Evolutionary conservation across 2,329 filamentous ascomycete species (phyloP), one percentile per base, ranked within the genome.

Genomic region (Colletotrichum sansevieriae): DNA sequence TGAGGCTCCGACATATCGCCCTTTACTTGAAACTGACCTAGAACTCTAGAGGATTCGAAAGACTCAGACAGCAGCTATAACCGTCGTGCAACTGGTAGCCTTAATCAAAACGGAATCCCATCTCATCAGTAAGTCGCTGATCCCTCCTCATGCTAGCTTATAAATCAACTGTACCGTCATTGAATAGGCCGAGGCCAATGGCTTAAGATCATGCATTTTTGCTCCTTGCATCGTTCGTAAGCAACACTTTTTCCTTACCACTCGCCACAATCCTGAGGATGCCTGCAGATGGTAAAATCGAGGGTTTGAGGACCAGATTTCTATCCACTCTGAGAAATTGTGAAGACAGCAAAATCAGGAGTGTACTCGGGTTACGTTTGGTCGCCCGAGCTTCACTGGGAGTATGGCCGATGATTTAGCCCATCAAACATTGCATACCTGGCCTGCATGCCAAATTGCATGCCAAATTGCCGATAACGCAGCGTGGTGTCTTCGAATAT

Each of bases 171-270:
- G 76, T 43, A 73, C 66, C 0, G 76, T 86, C 9, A 82, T 85
- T 41, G 83, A 85, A 18, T 74, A 77, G 6, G 78, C 79, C 6
- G 80, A 83, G 25, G 72, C 71, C 11, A 67, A 78, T 13, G 83
- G 82, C 0, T 83, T 87, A 3, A 77, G 76, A 35, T 82, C 79
- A 65, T 87, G 87, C 70, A 81, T 87, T n/a, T 87, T 87, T 72
- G 76, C 76, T 0, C 85, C 85, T 1, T 87, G 85, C 71, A 82
- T 87, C 33, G 85, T 88, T 13, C 87, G 79, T 79, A 72, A 72
- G 76, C 22, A 22, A 22, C 22, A 22, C 22, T 22, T 70, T 2
- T 12, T 7, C 35, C 35, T 37, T 18, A 9, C 5, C 25, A 13
- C 29, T 3, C 3, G 29, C 37, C n/a, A 1, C 5, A 20, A 29